Evolutionary conservation across 164 flowering plant species (phyloP).

Genomic region (Stephania yunnanensis): DNA sequence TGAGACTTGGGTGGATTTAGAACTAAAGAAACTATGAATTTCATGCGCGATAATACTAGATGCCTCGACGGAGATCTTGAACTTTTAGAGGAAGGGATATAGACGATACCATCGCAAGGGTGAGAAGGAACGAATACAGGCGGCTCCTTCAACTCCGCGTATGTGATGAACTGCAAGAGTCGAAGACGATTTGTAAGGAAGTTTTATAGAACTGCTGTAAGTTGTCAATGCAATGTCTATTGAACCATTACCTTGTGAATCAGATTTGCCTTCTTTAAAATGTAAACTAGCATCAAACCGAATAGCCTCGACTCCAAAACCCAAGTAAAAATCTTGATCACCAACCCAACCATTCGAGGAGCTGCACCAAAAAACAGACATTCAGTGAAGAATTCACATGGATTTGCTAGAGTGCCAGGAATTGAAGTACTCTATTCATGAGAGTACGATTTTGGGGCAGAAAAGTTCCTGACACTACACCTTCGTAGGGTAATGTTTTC

Average conservation of each 20-base stretch:
- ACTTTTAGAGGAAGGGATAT: neutral
- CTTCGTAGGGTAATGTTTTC: too few species aligned
- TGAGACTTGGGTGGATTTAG: neutral
- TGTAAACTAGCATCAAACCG: conserved; percentile 44
- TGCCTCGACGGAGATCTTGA: neutral
- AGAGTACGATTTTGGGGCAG: too few species aligned
- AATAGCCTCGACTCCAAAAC: conserved; percentile 57
- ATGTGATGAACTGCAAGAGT: conserved; percentile 59
- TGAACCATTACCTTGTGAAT: conserved; percentile 61
- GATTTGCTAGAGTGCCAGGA: too few species aligned
- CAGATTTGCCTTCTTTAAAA: conserved; percentile 58
- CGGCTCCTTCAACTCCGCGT: conserved; percentile 61
- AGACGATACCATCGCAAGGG: conserved; percentile 47
- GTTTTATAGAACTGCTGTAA: neutral
- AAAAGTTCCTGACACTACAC: too few species aligned
- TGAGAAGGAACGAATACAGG: conserved; percentile 65
- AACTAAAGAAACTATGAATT: too few species aligned
- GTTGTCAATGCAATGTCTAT: neutral
- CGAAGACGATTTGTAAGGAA: conserved; percentile 14
- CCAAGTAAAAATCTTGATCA: conserved; percentile 65
- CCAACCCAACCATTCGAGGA: conserved; percentile 79
- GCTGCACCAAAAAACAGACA: conserved; percentile 30
- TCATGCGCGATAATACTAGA: too few species aligned
- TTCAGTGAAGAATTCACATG: too few species aligned
- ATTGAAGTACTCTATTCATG: too few species aligned